Percentiles rank a stretch among this genome's conserved stretches.
Conservation (phyloP, 1,139 yeast species). For the Scheffersomyces cryptocercus region DNA sequence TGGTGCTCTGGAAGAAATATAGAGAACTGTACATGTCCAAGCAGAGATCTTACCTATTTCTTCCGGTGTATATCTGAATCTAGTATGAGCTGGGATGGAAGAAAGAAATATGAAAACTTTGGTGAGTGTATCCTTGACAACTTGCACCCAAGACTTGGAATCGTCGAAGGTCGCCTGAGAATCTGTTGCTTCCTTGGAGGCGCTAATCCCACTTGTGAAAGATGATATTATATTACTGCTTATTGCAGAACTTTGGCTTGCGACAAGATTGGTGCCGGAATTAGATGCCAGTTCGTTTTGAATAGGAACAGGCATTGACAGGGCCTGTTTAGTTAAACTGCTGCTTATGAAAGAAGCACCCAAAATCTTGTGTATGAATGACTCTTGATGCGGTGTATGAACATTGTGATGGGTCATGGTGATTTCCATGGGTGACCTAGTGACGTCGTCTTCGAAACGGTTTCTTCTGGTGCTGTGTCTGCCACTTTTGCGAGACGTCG, state of each 20-base stretch:
- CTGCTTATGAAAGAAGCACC: constrained; percentile 13
- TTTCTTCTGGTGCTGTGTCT: constrained; percentile 7
- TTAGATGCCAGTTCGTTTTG: background rate
- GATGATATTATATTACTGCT: no score
- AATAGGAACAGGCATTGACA: background rate
- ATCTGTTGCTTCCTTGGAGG: background rate
- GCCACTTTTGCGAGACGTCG: constrained; percentile 1
- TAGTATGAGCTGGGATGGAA: background rate
- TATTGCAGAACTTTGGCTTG: no score
- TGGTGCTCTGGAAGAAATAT: constrained; percentile 85
- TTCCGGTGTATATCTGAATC: constrained; percentile 3
- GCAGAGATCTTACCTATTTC: constrained; percentile 61
- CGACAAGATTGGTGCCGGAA: no score
- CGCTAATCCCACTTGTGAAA: no score
- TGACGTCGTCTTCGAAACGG: constrained; percentile 6
- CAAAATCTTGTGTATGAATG: constrained; percentile 10
- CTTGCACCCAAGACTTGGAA: background rate
- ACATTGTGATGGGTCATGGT: background rate
- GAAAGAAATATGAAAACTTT: background rate
- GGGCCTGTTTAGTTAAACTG: background rate
- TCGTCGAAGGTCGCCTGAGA: background rate
- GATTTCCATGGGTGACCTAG: constrained; percentile 11
- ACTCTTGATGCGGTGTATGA: constrained; percentile 4
- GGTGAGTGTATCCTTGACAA: background rate
- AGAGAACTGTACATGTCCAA: constrained; percentile 83